Evolutionary conservation across 768 basidiomycete genomes (phyloP), one percentile per base, ranked within the genome.

Genomic region (Mycena maculata): DNA sequence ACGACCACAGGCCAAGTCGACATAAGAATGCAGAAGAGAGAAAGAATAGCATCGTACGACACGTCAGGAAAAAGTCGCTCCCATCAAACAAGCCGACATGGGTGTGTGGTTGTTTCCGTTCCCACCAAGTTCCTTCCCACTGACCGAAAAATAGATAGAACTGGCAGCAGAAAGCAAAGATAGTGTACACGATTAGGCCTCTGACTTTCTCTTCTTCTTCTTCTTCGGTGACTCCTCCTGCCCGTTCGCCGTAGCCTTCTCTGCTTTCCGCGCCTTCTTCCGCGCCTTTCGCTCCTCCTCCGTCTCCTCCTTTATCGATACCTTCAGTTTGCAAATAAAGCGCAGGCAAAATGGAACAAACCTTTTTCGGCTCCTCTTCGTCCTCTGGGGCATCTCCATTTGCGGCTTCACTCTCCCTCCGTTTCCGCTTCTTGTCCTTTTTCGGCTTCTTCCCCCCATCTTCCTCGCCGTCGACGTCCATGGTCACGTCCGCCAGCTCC

Each of bases 251-350:
- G 85, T 84, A 41, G 87, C 87, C 77, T 94, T 94, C 75, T 90
- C 91, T 18, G 91, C 93, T 76, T 93, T 93, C 71, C 83, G 83
- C 2, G 90, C 92, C 81, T 90, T 90, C 79, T 90, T 94, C 75
- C 83, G 85, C 38, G 90, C 92, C 79, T 94, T 95, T 65, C 88
- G 87, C 77, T 95, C 92, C 67, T 91, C 92, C 78, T 93, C 91
- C 30, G 92, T 92, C 82, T 95, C 93, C 73, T 88, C 53, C 44
- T 61, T 20, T 61, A 53, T n/a, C n/a, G 60, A 41, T 16, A 63
- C 38, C 23, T 31, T 68, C 28, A 44, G 25, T 71, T n/a, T 47
- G 69, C 63, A n/a, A 25, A 25, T 63, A 23, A 27, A 25, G 47
- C 31, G 63, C 47, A 63, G 11, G 38, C 33, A 27, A 52, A 38